A percentile compares a stretch with the other conserved stretches of the same genome.
Evolutionary conservation across 345 rosid species (phyloP).

Genomic region (Salix udensis): DNA sequence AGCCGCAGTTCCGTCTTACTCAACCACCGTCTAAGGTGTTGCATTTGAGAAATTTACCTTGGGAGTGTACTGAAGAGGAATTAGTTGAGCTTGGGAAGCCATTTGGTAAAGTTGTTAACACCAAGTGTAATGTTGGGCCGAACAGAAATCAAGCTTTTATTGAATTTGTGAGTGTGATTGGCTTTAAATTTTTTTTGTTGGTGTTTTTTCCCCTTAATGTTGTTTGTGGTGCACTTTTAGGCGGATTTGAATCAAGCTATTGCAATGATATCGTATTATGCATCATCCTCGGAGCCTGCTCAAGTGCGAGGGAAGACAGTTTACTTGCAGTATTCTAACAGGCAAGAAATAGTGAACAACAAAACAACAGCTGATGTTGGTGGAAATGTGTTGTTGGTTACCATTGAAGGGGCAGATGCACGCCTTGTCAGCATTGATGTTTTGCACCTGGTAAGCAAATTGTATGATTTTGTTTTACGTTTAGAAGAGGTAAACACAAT

Average conservation of each 20-base stretch:
- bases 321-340: conserved; percentile 92
- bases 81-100: conserved; percentile 94
- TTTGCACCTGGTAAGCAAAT: conserved; percentile 79
- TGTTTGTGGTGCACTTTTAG: conserved; percentile 31
- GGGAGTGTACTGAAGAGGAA: conserved; percentile 99
- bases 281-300: conserved; percentile 97
- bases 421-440: conserved; percentile 98
- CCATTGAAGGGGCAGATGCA: conserved; percentile 92
- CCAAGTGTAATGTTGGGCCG: conserved; percentile 99
- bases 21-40: conserved; percentile 99
- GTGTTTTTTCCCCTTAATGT: neutral
- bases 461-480: conserved; percentile 21
- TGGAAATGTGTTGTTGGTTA: conserved; percentile 89
- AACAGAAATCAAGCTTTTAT: conserved; percentile 97
- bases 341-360: conserved; percentile 98
- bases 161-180: conserved; percentile 69
- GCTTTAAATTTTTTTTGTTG: neutral
- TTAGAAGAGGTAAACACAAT: conserved; percentile 36
- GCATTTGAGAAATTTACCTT: conserved; percentile 94
- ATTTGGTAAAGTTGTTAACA: conserved; percentile 89
- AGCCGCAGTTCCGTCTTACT: conserved; percentile 96
- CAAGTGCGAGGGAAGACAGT: conserved; percentile 99
- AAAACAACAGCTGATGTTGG: conserved; percentile 97
- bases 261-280: conserved; percentile 92
- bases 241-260: conserved; percentile 97